Evolutionary conservation across 176 grass and related monocot species (phyloP).

Genomic region (Oropetium thomaeum): DNA sequence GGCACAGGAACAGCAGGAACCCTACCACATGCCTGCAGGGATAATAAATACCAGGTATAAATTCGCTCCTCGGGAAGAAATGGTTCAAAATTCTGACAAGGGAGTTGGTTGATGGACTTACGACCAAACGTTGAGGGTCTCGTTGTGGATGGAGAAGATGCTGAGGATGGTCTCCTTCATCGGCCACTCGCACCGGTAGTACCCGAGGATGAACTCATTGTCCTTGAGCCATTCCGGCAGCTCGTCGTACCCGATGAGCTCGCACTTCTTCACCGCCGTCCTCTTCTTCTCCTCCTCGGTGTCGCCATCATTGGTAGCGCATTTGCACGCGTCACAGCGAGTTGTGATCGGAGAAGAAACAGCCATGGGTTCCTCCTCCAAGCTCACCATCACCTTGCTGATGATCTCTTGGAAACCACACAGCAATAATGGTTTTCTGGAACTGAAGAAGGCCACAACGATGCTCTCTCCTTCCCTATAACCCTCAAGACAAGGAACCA

Average conservation of each 20-base stretch:
- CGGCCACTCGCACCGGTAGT: conserved; percentile 81
- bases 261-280: conserved; percentile 26
- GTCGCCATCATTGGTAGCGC: neutral
- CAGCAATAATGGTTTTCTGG: neutral
- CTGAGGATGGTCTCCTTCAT: conserved; percentile 74
- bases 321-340: conserved; percentile 7
- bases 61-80: too few relatives aligned
- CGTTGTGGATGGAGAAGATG: conserved; percentile 90
- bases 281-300: neutral
- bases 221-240: conserved; percentile 82
- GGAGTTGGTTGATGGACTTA: conserved; percentile 17
- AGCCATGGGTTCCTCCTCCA: conserved; percentile 42
- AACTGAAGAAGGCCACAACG: neutral
- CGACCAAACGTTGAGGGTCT: conserved; percentile 88
- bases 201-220: conserved; percentile 74
- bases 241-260: conserved; percentile 53
- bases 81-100: neutral
- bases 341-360: conserved; percentile 23
- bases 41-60: neutral
- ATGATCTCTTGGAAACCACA: neutral
- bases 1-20: conserved; percentile 73
- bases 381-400: conserved; percentile 17
- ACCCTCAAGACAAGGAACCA: conserved; percentile 28
- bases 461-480: conserved; percentile 2
- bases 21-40: conserved; percentile 74